Percentiles rank a stretch among this genome's conserved stretches.
Evolutionary conservation across 2,329 filamentous ascomycete species (phyloP).

Genomic region (Rugonectria rugulosa): DNA sequence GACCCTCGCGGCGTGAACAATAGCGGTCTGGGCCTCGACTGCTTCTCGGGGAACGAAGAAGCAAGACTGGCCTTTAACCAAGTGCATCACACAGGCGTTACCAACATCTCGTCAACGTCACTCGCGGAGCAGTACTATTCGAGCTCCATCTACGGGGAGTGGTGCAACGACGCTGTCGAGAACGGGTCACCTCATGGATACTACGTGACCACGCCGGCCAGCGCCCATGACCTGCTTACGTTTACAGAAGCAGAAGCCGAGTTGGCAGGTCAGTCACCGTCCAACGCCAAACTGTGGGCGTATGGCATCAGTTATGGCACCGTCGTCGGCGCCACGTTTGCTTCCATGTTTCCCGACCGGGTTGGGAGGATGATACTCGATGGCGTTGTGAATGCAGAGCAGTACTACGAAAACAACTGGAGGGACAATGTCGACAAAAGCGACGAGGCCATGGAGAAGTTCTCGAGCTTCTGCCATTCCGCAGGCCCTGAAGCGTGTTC

Average conservation of each 20-base stretch:
- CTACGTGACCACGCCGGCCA: slow-evolving; percentile 42
- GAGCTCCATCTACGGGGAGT: slow-evolving; percentile 41
- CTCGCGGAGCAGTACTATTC: slow-evolving; percentile 42
- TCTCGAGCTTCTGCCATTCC: slow-evolving; percentile 35
- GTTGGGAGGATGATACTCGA: slow-evolving; percentile 48
- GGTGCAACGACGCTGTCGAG: slow-evolving; percentile 42
- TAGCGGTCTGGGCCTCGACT: slow-evolving; percentile 40
- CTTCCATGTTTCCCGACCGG: slow-evolving; percentile 49
- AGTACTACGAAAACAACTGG: slow-evolving; percentile 37
- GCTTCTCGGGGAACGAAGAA: slow-evolving; percentile 40
- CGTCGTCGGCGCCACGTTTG: slow-evolving; percentile 41
- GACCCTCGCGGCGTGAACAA: slow-evolving; percentile 51
- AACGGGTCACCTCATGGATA: slow-evolving; percentile 39
- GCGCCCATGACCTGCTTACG: slow-evolving; percentile 41
- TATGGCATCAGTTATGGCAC: slow-evolving; percentile 44
- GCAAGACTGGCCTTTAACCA: slow-evolving; percentile 38
- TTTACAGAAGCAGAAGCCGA: slow-evolving; percentile 41
- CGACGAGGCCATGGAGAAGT: slow-evolving; percentile 30
- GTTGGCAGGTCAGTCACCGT: slow-evolving; percentile 26
- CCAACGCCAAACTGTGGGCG: slow-evolving; percentile 40
- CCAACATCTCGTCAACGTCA: slow-evolving; percentile 40
- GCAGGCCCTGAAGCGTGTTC: slow-evolving; percentile 37
- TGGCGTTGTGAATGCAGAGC: slow-evolving; percentile 34
- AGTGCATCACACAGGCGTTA: slow-evolving; percentile 36
- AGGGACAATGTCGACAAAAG: slow-evolving; percentile 31